A percentile compares a stretch with the other conserved stretches of the same genome.
Conservation (phyloP, 352 stramenopile genomes). For the Pythium chondricola region DNA sequence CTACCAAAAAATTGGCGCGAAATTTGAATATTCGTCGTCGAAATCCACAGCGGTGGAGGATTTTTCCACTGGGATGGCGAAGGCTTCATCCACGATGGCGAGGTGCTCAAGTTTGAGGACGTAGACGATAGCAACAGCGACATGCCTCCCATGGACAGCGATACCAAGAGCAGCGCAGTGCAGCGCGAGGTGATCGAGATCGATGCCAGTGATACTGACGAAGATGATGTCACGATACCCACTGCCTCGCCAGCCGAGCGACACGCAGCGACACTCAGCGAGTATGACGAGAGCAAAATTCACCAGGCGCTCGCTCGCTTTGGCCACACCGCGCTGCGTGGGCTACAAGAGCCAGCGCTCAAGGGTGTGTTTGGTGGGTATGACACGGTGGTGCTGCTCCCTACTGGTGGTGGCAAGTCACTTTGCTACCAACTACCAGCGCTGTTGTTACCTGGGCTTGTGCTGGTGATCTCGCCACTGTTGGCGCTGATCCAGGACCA, state of each 20-base stretch:
- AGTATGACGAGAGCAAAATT: constrained; percentile 20
- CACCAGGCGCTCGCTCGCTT: constrained; percentile 30
- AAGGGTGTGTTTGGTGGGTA: constrained; percentile 27
- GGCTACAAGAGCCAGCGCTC: constrained; percentile 32
- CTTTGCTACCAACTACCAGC: constrained; percentile 94
- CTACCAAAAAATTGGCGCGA: constrained; percentile 1
- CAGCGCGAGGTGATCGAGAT: no score
- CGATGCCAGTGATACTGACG: no score
- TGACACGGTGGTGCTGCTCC: constrained; percentile 85
- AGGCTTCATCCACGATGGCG: no score
- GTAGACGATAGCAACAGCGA: no score
- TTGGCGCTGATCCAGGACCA: constrained; percentile 88
- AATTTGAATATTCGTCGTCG: background rate
- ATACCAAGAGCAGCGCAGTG: no score
- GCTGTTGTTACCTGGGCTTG: constrained; percentile 53
- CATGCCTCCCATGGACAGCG: no score
- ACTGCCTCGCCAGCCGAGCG: background rate
- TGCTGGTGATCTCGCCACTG: constrained; percentile 84
- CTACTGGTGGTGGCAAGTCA: constrained; percentile 96
- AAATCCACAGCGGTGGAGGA: no score
- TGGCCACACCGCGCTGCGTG: constrained; percentile 31
- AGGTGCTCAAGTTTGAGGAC: no score
- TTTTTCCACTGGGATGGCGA: no score
- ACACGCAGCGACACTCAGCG: background rate
- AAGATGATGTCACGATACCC: no score